Percentiles rank a stretch among this genome's conserved stretches.
These are phyloP conservation scores for Pinus tabuliformis DNA, from an alignment of 75 land plant species.

Conservation along the genomic window DNA sequence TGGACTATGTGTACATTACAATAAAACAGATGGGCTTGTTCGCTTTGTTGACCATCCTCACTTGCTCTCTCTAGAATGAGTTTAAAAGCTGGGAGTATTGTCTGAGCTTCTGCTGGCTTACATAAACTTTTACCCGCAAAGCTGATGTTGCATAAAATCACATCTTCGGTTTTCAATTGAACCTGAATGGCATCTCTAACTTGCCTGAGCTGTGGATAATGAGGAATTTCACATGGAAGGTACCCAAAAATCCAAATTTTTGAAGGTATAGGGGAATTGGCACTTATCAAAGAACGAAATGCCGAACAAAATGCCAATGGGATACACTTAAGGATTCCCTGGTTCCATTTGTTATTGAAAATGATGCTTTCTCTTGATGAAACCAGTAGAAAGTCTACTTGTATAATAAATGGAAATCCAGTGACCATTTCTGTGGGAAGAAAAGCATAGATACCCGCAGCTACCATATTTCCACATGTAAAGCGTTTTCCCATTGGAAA, in stretches of 20 bases:
- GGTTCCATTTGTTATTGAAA: conserved; percentile 51
- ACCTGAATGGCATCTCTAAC: conserved; percentile 32
- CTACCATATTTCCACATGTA: conserved; percentile 8
- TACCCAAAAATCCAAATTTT: conserved; percentile 14
- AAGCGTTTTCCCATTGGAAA: conserved; percentile 42
- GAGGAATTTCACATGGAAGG: conserved; percentile 28
- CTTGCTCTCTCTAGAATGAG: conserved; percentile 29
- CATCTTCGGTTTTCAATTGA: conserved; percentile 19
- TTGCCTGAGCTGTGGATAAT: conserved; percentile 16
- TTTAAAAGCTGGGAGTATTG: conserved; percentile 35
- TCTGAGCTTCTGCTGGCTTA: conserved; percentile 34
- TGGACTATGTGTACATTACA: conserved; percentile 31
- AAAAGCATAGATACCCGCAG: conserved; percentile 50
- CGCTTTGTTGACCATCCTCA: conserved; percentile 17
- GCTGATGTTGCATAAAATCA: conserved; percentile 34
- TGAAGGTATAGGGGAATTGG: conserved; percentile 15
- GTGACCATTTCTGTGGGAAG: conserved; percentile 59
- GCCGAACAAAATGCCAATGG: conserved; percentile 55
- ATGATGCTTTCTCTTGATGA: conserved; percentile 57
- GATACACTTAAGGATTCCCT: conserved; percentile 55
- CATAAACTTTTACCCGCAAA: conserved; percentile 21
- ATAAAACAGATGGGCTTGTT: background rate
- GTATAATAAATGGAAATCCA: conserved; percentile 62
- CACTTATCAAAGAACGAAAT: conserved; percentile 19
- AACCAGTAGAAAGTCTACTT: conserved; percentile 55